Percentiles rank a stretch among this genome's conserved stretches.
Conservation (phyloP, 1,284 basidiomycete genomes). For the Baeospora myosura region DNA sequence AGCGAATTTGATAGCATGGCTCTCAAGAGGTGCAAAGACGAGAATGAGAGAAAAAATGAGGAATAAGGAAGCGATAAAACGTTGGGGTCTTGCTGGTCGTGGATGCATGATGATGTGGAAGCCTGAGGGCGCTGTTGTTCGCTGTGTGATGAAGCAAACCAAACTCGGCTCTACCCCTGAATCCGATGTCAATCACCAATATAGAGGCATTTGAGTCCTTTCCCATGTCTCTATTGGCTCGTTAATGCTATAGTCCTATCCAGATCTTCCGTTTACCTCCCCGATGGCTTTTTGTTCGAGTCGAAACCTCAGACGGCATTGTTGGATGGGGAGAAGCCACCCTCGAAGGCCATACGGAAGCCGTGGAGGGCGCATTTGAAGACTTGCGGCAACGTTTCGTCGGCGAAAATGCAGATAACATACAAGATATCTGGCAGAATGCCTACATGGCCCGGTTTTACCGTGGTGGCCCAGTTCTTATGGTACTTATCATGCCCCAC, state of each 20-base stretch:
- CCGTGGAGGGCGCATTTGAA: conserved; percentile 63
- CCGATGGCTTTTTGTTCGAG: conserved; percentile 71
- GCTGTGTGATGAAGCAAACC: too few species aligned
- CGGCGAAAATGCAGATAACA: conserved; percentile 63
- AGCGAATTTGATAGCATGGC: conserved; percentile 76
- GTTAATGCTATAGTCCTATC: background rate
- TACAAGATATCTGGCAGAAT: conserved; percentile 67
- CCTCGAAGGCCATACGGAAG: conserved; percentile 69
- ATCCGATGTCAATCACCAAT: too few species aligned
- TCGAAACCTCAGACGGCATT: conserved; percentile 60
- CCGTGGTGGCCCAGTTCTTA: conserved; percentile 66
- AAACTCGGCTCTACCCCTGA: too few species aligned
- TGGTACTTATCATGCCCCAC: conserved; percentile 34
- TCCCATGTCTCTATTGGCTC: background rate
- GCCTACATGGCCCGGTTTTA: conserved; percentile 67
- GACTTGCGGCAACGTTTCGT: conserved; percentile 59
- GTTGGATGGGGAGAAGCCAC: conserved; percentile 70
- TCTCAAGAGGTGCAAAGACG: conserved; percentile 29
- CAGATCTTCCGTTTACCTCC: conserved; percentile 66
- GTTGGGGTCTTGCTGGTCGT: too few species aligned
- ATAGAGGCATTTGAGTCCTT: background rate
- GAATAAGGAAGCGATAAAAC: conserved; percentile 13
- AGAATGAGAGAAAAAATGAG: conserved; percentile 22
- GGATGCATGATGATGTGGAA: too few species aligned
- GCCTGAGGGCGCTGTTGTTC: too few species aligned